phyloP scores from a whole-genome alignment of 805 yeast genomes.

The Pichia manshurica region DNA sequence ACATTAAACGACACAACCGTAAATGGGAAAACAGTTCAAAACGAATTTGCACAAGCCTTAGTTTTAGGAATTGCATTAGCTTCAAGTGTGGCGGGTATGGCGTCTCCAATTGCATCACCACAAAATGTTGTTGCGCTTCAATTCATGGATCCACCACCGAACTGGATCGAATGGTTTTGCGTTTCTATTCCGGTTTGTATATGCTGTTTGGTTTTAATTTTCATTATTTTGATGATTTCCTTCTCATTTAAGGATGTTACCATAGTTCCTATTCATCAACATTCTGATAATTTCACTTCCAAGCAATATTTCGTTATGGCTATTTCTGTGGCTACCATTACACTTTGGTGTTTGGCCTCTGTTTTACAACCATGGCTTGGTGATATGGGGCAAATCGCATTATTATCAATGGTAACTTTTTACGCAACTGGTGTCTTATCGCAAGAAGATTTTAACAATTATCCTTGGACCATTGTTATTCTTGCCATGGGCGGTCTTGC shows the following conservation, averaged over 20 bases:
- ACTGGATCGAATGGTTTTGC: conserved; percentile 93
- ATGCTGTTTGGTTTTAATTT: conserved; percentile 57
- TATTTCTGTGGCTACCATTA: conserved; percentile 67
- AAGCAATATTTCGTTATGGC: conserved; percentile 70
- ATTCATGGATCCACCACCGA: conserved; percentile 74
- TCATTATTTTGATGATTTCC: conserved; percentile 64
- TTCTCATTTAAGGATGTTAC: conserved; percentile 43
- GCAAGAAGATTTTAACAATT: conserved; percentile 90
- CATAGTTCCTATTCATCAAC: conserved; percentile 55
- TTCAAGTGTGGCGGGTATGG: conserved; percentile 93
- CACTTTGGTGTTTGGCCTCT: conserved; percentile 86
- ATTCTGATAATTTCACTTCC: conserved; percentile 59
- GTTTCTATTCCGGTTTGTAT: conserved; percentile 77
- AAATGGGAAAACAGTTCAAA: conserved; percentile 11
- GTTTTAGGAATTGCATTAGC: conserved; percentile 91
- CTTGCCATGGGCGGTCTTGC: conserved; percentile 98
- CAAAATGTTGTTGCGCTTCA: conserved; percentile 90
- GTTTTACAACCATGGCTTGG: conserved; percentile 71
- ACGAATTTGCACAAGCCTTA: conserved; percentile 70
- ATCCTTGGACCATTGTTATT: conserved; percentile 93
- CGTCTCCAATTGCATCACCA: conserved; percentile 95
- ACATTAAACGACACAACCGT: conserved; percentile 69
- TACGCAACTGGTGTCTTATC: conserved; percentile 86
- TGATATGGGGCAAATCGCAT: conserved; percentile 94
- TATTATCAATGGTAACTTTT: conserved; percentile 83